Percentiles rank a stretch among this genome's conserved stretches.
Conservation (phyloP, 352 stramenopile species). For the Phytophthora vignae region DNA sequence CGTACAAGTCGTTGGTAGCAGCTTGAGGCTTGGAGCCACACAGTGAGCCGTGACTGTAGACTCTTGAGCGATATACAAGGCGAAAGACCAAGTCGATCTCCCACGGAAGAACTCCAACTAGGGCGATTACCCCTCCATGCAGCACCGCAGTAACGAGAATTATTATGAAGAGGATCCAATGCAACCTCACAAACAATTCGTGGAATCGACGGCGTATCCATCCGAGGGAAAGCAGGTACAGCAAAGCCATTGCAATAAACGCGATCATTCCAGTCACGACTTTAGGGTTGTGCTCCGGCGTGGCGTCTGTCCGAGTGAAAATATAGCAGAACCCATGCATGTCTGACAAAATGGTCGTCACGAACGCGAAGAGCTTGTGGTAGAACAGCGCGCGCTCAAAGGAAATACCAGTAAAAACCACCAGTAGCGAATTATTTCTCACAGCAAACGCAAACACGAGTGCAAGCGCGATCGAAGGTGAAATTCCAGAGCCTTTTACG, state of each 20-base stretch:
- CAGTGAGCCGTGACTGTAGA: slow-evolving; percentile 27
- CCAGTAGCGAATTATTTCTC: slow-evolving; percentile 56
- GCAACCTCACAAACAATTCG: slow-evolving; percentile 51
- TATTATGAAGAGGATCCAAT: slow-evolving; percentile 60
- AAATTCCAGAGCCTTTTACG: slow-evolving; percentile 23
- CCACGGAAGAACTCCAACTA: slow-evolving; percentile 41
- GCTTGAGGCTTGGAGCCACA: slow-evolving; percentile 4
- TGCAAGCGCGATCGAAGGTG: slow-evolving; percentile 37
- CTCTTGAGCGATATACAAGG: slow-evolving; percentile 25
- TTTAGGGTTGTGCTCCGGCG: neutral
- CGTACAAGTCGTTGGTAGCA: slow-evolving; percentile 6
- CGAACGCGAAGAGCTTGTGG: slow-evolving; percentile 51
- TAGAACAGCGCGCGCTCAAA: slow-evolving; percentile 59
- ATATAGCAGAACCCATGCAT: slow-evolving; percentile 51
- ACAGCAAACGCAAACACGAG: slow-evolving; percentile 44
- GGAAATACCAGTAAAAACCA: slow-evolving; percentile 41
- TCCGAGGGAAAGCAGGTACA: slow-evolving; percentile 42
- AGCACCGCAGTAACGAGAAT: slow-evolving; percentile 46
- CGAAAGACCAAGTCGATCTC: slow-evolving; percentile 49
- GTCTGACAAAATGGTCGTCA: slow-evolving; percentile 37
- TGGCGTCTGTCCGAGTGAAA: slow-evolving; percentile 2
- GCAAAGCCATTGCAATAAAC: slow-evolving; percentile 37
- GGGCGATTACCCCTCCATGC: slow-evolving; percentile 37
- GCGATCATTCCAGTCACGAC: slow-evolving; percentile 27
- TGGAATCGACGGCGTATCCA: slow-evolving; percentile 49